Evolutionary conservation across 495 filamentous ascomycete genomes (phyloP).

Genomic region (Neurospora sp.): DNA sequence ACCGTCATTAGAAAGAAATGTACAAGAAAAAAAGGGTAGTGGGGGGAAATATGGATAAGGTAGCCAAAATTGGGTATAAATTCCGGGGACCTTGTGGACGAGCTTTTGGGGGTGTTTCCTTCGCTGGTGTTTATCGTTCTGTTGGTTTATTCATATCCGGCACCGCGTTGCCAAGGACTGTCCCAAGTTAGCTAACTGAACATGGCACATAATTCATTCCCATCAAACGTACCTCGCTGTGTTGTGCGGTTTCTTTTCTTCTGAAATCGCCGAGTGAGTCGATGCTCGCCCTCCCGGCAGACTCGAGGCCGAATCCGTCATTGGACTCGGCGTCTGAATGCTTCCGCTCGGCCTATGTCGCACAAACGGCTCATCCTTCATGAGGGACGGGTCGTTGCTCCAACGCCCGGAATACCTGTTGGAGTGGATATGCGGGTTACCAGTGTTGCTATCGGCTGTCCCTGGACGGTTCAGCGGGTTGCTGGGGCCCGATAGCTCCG

Average conservation of each 20-base stretch:
- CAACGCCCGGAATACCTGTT: conserved; percentile 5
- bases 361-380: conserved; percentile 4
- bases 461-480: conserved; percentile 17
- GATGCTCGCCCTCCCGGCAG: conserved; percentile 5
- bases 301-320: conserved; percentile 8
- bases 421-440: conserved; percentile 3
- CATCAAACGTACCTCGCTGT: conserved; percentile 31
- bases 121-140: neutral
- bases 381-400: conserved; percentile 1
- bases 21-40: neutral
- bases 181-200: conserved; percentile 12
- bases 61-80: neutral
- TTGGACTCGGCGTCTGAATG: conserved; percentile 14
- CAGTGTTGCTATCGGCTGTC: conserved; percentile 6
- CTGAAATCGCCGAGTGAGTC: conserved; percentile 6
- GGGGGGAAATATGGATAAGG: neutral
- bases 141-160: conserved; percentile 36
- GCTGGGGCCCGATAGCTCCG: conserved; percentile 37
- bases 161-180: conserved; percentile 46
- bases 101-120: neutral
- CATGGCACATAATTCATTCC: neutral
- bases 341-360: conserved; percentile 12
- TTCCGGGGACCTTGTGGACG: neutral
- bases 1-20: neutral
- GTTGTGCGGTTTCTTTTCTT: conserved; percentile 20